Conservation (phyloP, 108 stramenopile genomes). For the Parietichytrium sp. region DNA sequence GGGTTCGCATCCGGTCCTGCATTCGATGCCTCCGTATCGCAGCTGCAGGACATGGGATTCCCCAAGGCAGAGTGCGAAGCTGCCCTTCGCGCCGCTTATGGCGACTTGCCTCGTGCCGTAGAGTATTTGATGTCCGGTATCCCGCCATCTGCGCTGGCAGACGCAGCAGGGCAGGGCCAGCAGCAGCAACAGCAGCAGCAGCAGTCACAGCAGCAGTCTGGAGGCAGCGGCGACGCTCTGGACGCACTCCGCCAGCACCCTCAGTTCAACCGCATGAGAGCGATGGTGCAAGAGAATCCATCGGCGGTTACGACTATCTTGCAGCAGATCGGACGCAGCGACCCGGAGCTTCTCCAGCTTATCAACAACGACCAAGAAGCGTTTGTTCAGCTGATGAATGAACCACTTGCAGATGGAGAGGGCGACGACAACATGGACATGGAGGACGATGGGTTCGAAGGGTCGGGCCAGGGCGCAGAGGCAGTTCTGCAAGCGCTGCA, state of each 20-base stretch:
- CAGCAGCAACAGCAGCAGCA: slow-evolving; percentile 41
- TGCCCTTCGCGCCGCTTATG: slow-evolving; percentile 86
- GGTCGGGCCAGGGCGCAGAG: neutral
- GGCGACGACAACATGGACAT: neutral
- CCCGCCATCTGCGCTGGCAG: slow-evolving; percentile 53
- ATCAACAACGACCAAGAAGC: slow-evolving; percentile 89
- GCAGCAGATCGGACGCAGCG: slow-evolving; percentile 82
- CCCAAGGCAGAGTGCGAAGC: slow-evolving; percentile 62
- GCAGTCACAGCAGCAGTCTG: neutral
- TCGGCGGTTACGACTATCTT: slow-evolving; percentile 78
- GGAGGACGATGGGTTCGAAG: neutral
- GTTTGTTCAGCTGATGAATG: slow-evolving; percentile 96
- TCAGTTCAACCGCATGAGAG: slow-evolving; percentile 84
- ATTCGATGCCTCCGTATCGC: neutral
- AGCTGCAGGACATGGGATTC: slow-evolving; percentile 60
- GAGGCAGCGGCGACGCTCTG: slow-evolving; percentile 58
- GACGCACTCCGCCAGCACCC: slow-evolving; percentile 83
- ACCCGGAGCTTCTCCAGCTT: slow-evolving; percentile 79
- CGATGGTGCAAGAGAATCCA: slow-evolving; percentile 88
- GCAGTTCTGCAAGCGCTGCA: slow-evolving; percentile 60
- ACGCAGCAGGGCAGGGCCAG: slow-evolving; percentile 21
- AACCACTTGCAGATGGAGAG: slow-evolving; percentile 75
- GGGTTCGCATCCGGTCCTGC: too few species aligned
- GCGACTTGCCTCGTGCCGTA: slow-evolving; percentile 89
- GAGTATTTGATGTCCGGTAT: slow-evolving; percentile 98